Evolutionary conservation across 495 filamentous ascomycete species (phyloP), one percentile per base, ranked within the genome.

Genomic region (Geopyxis carbonaria): DNA sequence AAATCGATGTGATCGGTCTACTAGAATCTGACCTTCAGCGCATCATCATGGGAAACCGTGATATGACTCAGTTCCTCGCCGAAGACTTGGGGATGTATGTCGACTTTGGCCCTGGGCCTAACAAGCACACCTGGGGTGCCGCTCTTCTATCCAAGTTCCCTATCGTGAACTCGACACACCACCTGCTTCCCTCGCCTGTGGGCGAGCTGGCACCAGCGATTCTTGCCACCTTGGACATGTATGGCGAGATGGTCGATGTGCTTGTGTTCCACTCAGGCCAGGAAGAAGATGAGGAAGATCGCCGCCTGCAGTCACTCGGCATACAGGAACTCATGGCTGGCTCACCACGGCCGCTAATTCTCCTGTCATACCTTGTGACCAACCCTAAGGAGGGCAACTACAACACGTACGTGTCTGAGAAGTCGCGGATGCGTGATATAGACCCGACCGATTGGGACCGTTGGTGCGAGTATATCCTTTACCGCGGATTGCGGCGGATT

Each of bases 31-130:
- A 99, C 58, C 70, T 85, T 34, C 91, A 99, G 60, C 79, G 89
- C 45, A 89, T 99, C 60, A 95, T 99, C 65, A 99, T 99, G 91
- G 91, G 91, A 38, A 99, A 94, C 61, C 80, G 87, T 50, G 91
- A 99, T 58, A 78, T 81, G 34, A 93, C 91, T 10, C 89, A 95
- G 58, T 86, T 81, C 59, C 69, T 99, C 23, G 86, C 91, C 19
- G 89, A 94, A 53, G 86, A 95, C 34, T 64, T 99, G 20, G 91
- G 86, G 37, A 95, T 95, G 86, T 99, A 94, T 55, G 82, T 84
- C 15, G 91, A 99, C 60, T 94, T 85, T 51, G 91, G 91, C 22
- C 91, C 91, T 23, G 89, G 91, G 4, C 91, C 91, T 8, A 89
- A 99, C 69, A 95, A 95, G 62, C 91, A 99, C 64, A 99, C 91